Percentiles rank a stretch among this genome's conserved stretches.
Evolutionary conservation across 768 basidiomycete species (phyloP).

Genomic region (Mycena galericulata): DNA sequence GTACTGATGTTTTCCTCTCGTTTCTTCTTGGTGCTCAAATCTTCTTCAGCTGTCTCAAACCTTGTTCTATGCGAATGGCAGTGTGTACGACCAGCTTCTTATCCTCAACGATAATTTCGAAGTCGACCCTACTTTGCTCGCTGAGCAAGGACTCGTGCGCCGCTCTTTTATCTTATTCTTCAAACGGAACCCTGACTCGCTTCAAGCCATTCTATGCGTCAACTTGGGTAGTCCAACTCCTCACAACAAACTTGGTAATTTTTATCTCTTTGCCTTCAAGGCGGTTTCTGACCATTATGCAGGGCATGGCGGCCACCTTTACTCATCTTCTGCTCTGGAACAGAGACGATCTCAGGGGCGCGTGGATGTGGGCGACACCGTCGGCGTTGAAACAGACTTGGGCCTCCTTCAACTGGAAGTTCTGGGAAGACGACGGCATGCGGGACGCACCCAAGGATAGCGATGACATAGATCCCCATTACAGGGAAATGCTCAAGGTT

Average conservation of each 20-base stretch:
- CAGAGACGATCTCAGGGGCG: constrained; percentile 50
- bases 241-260: constrained; percentile 53
- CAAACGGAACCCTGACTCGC: background rate
- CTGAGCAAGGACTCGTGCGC: constrained; percentile 54
- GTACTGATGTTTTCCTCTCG: constrained; percentile 24
- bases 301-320: constrained; percentile 60
- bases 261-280: background rate
- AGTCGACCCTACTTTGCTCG: constrained; percentile 55
- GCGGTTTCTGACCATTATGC: background rate
- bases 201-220: constrained; percentile 58
- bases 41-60: constrained; percentile 63
- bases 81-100: constrained; percentile 57
- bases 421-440: constrained; percentile 57
- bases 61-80: constrained; percentile 61
- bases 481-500: constrained; percentile 64
- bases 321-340: constrained; percentile 63
- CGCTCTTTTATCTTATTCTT: background rate
- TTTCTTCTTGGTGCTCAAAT: constrained; percentile 33
- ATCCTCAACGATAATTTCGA: constrained; percentile 60
- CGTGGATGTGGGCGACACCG: constrained; percentile 61
- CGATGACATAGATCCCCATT: constrained; percentile 59
- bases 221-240: constrained; percentile 60
- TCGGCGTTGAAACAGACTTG: constrained; percentile 48
- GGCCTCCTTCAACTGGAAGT: constrained; percentile 52
- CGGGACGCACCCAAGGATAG: constrained; percentile 44